A percentile compares a stretch with the other conserved stretches of the same genome.
Conservation (phyloP, 2,329 filamentous ascomycete species). For the Xylaria sp. region DNA sequence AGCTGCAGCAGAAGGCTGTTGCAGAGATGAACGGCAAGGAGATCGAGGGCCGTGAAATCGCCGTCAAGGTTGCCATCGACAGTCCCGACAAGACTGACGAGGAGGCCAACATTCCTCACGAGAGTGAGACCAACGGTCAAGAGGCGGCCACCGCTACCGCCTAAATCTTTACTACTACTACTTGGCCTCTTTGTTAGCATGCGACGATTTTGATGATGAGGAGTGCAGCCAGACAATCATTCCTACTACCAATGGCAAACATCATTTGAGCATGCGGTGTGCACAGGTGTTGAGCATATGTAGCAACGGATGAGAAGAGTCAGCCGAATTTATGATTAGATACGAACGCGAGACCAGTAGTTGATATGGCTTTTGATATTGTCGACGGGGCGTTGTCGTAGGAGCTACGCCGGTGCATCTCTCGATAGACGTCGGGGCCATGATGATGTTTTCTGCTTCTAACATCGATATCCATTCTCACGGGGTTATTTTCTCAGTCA, state of each 20-base stretch:
- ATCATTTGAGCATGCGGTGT: conserved; percentile 43
- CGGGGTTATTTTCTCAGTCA: conserved; percentile 51
- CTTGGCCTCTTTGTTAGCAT: conserved; percentile 40
- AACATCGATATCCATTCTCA: conserved; percentile 50
- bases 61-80: conserved; percentile 99
- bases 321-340: conserved; percentile 48
- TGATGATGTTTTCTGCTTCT: conserved; percentile 45
- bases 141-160: conserved; percentile 50
- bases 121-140: conserved; percentile 58
- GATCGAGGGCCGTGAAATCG: conserved; percentile 98
- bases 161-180: conserved; percentile 30
- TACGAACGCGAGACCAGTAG: conserved; percentile 46
- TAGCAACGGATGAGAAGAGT: conserved; percentile 41
- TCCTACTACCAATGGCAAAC: conserved; percentile 40
- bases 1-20: conserved; percentile 97
- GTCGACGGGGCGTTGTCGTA: conserved; percentile 39
- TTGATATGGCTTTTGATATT: conserved; percentile 47
- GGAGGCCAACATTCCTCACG: conserved; percentile 73
- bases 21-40: conserved; percentile 99
- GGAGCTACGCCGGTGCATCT: conserved; percentile 41
- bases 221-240: conserved; percentile 43
- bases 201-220: conserved; percentile 43
- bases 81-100: conserved; percentile 96
- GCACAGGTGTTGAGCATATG: conserved; percentile 41
- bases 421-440: conserved; percentile 41